Evolutionary conservation across 192 early-diverging fungal species (phyloP), one percentile per base, ranked within the genome.

Genomic region (Linnemannia elongata): DNA sequence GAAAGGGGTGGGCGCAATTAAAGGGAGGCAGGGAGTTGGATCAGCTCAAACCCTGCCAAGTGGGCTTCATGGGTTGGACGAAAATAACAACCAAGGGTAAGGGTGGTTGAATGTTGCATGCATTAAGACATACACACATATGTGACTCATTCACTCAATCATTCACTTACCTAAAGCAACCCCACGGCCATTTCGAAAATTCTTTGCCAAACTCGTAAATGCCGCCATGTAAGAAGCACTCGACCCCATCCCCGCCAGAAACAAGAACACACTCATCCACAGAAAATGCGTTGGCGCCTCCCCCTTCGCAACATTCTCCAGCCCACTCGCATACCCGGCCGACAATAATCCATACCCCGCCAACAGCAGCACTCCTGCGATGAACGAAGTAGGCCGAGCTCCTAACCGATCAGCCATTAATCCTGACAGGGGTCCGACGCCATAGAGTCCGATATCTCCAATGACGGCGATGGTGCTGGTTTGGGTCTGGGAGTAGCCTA

Each of bases 161-260:
- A 20, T 20, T 55, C 54, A 52, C 83, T 30, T 15, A 87, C 85
- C 80, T 13, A 87, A 57, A 10, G 85, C 85, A 69, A 78, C 69
- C 3, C 85, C 85, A 1, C 85, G 79, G 15, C 66, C 57, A 1
- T 74, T 49, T 22, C 35, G 69, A 30, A 81, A 87, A 30, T 81
- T 87, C 54, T 81, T 87, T n/a, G 85, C 79, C 1, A 87, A 71
- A 2, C 76, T 72, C 5, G 85, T 87, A 49, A 81, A 87, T 1
- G 85, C 79, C 0, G 85, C 85, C 85, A 87, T 87, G 54, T 87
- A 87, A n/a, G 79, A 74, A 18, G 85, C 80, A 66, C 85, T 87
- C 13, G 63, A 63, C 17, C 85, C 85, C 33, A 80, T 75, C 5
- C 85, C 85, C 0, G 80, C 85, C 33, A 87, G 33, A 54, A 73